These are phyloP conservation scores for Sarcodon sp. DNA, from an alignment of 768 basidiomycete genomes.

Conservation along the genomic window DNA sequence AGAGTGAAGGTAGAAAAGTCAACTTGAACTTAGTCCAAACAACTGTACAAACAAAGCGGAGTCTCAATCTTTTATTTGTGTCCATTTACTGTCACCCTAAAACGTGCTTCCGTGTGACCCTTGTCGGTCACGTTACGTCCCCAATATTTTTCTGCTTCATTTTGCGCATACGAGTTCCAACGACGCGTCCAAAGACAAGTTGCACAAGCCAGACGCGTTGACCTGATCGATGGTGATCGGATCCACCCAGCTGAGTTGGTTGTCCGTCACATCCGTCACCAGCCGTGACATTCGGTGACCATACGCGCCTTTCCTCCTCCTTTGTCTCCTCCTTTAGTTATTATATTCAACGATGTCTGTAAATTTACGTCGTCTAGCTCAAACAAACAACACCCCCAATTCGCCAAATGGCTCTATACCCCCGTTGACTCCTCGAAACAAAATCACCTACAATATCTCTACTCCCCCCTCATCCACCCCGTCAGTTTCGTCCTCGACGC, in stretches of 20 bases:
- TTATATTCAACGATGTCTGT: slow-evolving; percentile 5
- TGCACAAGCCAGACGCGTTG: too few species aligned
- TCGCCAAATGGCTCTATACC: too few species aligned
- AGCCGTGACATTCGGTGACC: too few species aligned
- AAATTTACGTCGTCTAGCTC: slow-evolving; percentile 12
- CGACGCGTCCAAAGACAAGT: not conserved
- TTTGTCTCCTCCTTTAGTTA: too few species aligned
- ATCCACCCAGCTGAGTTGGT: too few species aligned
- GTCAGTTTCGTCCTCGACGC: slow-evolving; percentile 61
- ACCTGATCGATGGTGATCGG: too few species aligned
- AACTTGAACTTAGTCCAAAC: not conserved
- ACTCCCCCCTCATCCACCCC: slow-evolving; percentile 52
- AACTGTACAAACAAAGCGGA: not conserved
- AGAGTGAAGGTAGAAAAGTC: slow-evolving; percentile 5
- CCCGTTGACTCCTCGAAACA: slow-evolving; percentile 29
- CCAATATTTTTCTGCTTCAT: not conserved
- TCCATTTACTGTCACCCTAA: slow-evolving; percentile 2
- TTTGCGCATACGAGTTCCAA: not conserved
- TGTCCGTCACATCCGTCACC: too few species aligned
- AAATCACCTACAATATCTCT: slow-evolving; percentile 33
- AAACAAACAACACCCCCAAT: slow-evolving; percentile 11
- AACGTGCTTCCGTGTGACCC: slow-evolving; percentile 4
- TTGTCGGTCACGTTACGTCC: not conserved
- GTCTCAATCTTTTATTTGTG: too few species aligned
- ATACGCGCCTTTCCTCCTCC: too few species aligned